A percentile compares a stretch with the other conserved stretches of the same genome.
These are phyloP conservation scores for Carex parvula DNA, from an alignment of 176 grass and related monocot species.

Conservation along the genomic window DNA sequence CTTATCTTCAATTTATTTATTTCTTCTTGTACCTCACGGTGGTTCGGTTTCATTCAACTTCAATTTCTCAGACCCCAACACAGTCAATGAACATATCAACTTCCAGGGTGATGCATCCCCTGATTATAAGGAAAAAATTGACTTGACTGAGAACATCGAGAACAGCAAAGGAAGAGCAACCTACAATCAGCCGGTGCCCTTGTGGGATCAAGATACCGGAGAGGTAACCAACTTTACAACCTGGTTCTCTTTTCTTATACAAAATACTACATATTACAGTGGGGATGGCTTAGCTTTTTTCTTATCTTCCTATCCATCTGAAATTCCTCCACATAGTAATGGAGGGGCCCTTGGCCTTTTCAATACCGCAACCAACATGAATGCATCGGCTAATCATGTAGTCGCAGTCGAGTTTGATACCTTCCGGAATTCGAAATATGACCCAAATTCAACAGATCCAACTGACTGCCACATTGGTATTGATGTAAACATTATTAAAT, in stretches of 20 bases:
- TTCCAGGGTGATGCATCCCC: not conserved
- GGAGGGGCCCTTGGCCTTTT: slow-evolving; percentile 11
- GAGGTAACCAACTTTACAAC: slow-evolving; percentile 37
- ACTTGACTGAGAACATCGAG: not conserved
- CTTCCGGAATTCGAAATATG: not conserved
- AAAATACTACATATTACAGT: not conserved
- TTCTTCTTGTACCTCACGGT: not conserved
- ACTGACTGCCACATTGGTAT: slow-evolving; percentile 7
- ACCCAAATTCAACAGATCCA: not conserved
- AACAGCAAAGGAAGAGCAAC: slow-evolving; percentile 17
- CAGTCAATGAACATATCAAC: not conserved
- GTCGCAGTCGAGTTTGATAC: slow-evolving; percentile 33
- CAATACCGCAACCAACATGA: not conserved
- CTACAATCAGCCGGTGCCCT: slow-evolving; percentile 24
- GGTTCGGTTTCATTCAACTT: not conserved
- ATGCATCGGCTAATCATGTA: not conserved
- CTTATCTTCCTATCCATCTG: not conserved
- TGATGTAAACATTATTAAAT: not conserved
- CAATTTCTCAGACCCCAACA: not conserved
- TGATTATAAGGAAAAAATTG: not conserved
- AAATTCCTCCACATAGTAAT: not conserved
- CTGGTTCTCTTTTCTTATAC: slow-evolving; percentile 35
- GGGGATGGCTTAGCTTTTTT: slow-evolving; percentile 34
- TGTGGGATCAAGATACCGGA: slow-evolving; percentile 36
- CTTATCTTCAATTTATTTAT: not conserved